Conservation (phyloP, 2,329 filamentous ascomycete genomes). For the Penicillium sclerotiorum region DNA sequence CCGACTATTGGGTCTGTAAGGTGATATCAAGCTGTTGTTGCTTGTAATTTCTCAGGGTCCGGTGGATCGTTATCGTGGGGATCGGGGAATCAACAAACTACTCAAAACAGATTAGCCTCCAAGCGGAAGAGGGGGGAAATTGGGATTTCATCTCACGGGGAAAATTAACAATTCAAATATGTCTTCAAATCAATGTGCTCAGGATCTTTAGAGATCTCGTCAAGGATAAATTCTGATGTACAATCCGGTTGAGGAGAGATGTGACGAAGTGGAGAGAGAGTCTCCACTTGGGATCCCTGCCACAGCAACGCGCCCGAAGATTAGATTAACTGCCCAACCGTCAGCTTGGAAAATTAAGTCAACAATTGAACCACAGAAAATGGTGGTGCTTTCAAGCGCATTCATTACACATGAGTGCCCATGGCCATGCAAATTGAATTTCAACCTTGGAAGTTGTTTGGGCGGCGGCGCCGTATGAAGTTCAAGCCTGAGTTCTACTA, state of each 20-base stretch:
- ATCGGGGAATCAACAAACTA: conserved; percentile 37
- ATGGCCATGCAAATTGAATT: too few relatives aligned
- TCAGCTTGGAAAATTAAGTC: background rate
- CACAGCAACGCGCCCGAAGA: conserved; percentile 35
- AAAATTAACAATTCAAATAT: too few relatives aligned
- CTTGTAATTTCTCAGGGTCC: conserved; percentile 13
- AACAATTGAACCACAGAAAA: too few relatives aligned
- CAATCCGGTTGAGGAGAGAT: conserved; percentile 7
- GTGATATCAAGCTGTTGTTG: too few relatives aligned
- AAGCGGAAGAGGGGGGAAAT: background rate
- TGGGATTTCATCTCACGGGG: too few relatives aligned
- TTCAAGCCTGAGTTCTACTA: too few relatives aligned
- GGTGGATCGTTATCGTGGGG: conserved; percentile 8
- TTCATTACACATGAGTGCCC: too few relatives aligned
- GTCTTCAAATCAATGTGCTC: background rate
- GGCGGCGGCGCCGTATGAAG: too few relatives aligned
- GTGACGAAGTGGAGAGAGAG: conserved; percentile 28
- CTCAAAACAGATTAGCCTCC: conserved; percentile 27
- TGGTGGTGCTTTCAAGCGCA: too few relatives aligned
- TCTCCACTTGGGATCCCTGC: conserved; percentile 36
- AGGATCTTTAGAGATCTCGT: background rate
- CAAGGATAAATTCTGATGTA: conserved; percentile 2
- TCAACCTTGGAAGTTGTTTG: too few relatives aligned
- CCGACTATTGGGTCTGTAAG: background rate
- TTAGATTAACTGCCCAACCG: conserved; percentile 19